Conservation (phyloP, 1,139 yeast genomes). For the Taiozyma sp. region DNA sequence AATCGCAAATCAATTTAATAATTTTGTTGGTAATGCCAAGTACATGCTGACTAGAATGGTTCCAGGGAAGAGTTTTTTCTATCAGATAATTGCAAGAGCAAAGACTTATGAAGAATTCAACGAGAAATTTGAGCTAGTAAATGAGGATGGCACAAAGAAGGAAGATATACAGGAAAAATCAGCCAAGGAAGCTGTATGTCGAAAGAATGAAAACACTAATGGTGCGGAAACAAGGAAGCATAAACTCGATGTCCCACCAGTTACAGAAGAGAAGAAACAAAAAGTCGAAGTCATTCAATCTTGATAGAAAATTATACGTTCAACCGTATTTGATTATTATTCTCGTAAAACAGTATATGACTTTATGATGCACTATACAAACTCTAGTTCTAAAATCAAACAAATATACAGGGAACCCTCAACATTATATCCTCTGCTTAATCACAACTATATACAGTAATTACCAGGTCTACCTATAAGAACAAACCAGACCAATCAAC, state of each 20-base stretch:
- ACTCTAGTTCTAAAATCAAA: neutral
- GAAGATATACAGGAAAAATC: neutral
- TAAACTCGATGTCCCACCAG: neutral
- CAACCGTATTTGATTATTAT: neutral
- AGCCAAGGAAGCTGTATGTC: neutral
- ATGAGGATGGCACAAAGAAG: slow-evolving; percentile 12
- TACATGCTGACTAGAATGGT: slow-evolving; percentile 73
- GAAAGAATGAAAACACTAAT: neutral
- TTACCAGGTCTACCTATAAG: neutral
- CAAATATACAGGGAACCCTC: neutral
- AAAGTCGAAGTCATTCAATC: neutral
- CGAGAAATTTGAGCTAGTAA: slow-evolving; percentile 5
- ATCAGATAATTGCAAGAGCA: slow-evolving; percentile 51
- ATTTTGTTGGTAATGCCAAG: slow-evolving; percentile 69
- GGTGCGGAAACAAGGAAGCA: neutral
- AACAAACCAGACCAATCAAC: neutral
- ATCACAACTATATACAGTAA: neutral
- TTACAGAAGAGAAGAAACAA: neutral
- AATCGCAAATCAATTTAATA: slow-evolving; percentile 52
- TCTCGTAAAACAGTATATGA: neutral
- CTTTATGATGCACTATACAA: neutral
- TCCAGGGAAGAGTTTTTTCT: slow-evolving; percentile 70
- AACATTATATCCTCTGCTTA: neutral
- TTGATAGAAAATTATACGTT: neutral
- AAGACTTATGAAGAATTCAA: slow-evolving; percentile 52